Percentiles rank a stretch among this genome's conserved stretches.
These are phyloP conservation scores for Nemania serpens DNA, from an alignment of 2,329 filamentous ascomycete species.

Conservation along the genomic window DNA sequence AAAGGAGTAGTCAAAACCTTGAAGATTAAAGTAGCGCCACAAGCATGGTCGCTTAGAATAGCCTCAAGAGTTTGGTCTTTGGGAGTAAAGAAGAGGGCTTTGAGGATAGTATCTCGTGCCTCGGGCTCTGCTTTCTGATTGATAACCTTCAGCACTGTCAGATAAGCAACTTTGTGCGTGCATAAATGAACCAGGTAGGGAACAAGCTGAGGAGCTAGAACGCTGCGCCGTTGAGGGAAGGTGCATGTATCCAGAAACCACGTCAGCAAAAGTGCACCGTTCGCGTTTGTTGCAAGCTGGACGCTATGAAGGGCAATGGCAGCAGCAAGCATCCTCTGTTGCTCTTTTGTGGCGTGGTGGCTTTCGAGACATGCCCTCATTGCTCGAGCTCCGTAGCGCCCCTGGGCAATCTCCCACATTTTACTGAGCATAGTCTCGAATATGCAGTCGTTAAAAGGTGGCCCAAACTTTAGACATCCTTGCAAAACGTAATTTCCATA, in stretches of 20 bases:
- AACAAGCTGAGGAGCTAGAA: conserved; percentile 88
- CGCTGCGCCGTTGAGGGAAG: conserved; percentile 87
- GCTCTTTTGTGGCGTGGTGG: conserved; percentile 91
- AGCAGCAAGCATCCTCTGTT: conserved; percentile 92
- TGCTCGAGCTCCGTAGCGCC: conserved; percentile 89
- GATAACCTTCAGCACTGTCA: conserved; percentile 97
- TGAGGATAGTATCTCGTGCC: conserved; percentile 85
- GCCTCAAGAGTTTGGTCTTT: conserved; percentile 87
- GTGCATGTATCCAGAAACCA: conserved; percentile 99
- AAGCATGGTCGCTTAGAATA: conserved; percentile 88
- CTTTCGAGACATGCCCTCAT: conserved; percentile 98
- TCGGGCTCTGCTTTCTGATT: conserved; percentile 96
- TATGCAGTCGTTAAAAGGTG: conserved; percentile 92
- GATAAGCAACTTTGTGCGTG: conserved; percentile 97
- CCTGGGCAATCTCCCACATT: conserved; percentile 93
- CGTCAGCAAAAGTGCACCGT: conserved; percentile 89
- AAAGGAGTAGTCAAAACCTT: conserved; percentile 98
- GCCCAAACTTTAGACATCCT: conserved; percentile 89
- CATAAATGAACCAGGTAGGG: conserved; percentile 93
- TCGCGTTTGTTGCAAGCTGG: conserved; percentile 93
- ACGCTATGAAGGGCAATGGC: conserved; percentile 96
- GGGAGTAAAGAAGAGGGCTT: conserved; percentile 88
- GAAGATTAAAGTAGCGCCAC: conserved; percentile 94
- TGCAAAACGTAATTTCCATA: conserved; percentile 99
- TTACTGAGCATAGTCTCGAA: conserved; percentile 95